Evolutionary conservation across 129 eudicot species (phyloP).

Genomic region (Helianthus tuberosus): DNA sequence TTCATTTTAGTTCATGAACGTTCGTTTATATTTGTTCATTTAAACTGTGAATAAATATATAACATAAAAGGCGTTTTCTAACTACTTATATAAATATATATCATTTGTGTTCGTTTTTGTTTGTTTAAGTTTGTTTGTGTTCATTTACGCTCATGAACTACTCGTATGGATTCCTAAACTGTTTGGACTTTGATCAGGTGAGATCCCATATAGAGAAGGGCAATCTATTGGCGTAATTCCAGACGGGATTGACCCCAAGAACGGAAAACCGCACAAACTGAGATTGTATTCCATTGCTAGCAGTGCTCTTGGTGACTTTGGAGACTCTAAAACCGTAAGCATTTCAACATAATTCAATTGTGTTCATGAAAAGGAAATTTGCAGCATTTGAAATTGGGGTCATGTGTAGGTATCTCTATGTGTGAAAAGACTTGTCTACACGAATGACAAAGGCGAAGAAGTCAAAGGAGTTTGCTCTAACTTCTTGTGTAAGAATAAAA

Average conservation of each 20-base stretch:
- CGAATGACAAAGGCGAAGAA: slow-evolving; percentile 84
- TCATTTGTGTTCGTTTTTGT: too few species aligned
- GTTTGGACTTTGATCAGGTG: slow-evolving; percentile 50
- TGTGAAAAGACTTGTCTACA: slow-evolving; percentile 94
- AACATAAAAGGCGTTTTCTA: too few species aligned
- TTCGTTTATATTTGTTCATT: too few species aligned
- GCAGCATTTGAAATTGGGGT: slow-evolving; percentile 4
- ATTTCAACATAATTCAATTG: not conserved
- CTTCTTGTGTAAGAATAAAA: slow-evolving; percentile 74
- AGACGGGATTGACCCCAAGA: slow-evolving; percentile 88
- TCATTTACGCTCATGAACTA: too few species aligned
- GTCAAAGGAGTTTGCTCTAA: slow-evolving; percentile 99
- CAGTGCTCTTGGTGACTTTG: slow-evolving; percentile 98
- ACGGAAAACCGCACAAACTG: slow-evolving; percentile 97
- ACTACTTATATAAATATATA: too few species aligned
- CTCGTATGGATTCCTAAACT: not conserved
- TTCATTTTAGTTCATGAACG: too few species aligned
- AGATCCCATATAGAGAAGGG: slow-evolving; percentile 93
- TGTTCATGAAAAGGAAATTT: not conserved
- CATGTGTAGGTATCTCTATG: slow-evolving; percentile 80
- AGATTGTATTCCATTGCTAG: slow-evolving; percentile 99
- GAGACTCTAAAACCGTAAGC: slow-evolving; percentile 93
- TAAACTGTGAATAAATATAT: too few species aligned
- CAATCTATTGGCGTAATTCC: slow-evolving; percentile 95
- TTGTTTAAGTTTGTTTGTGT: too few species aligned